phyloP scores from a whole-genome alignment of 352 stramenopile genomes.

The Phytophthora fragariae region DNA sequence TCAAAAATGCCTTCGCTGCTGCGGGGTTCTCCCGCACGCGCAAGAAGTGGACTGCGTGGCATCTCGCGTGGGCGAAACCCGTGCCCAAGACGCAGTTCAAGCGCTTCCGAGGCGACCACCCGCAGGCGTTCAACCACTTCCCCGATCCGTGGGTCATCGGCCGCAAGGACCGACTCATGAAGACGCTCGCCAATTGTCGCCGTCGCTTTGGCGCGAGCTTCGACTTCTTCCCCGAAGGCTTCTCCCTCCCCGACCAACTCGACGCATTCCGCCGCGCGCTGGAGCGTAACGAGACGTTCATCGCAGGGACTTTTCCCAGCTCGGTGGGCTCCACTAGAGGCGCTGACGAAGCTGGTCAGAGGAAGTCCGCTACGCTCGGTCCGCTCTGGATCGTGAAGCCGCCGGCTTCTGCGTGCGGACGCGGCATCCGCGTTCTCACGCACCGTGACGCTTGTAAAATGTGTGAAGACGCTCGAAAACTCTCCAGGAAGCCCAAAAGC shows the following conservation, averaged over 20 bases:
- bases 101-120: slow-evolving; percentile 50
- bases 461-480: slow-evolving; percentile 32
- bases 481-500: slow-evolving; percentile 25
- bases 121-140: slow-evolving; percentile 91
- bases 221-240: slow-evolving; percentile 87
- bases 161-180: slow-evolving; percentile 89
- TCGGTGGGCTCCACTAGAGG: slow-evolving; percentile 12
- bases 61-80: slow-evolving; percentile 79
- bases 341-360: slow-evolving; percentile 3
- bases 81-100: slow-evolving; percentile 70
- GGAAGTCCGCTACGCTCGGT: slow-evolving; percentile 1
- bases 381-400: slow-evolving; percentile 92
- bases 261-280: slow-evolving; percentile 61
- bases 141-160: slow-evolving; percentile 91
- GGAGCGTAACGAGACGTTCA: slow-evolving; percentile 48
- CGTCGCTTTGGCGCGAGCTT: slow-evolving; percentile 71
- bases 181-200: slow-evolving; percentile 69
- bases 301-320: slow-evolving; percentile 20
- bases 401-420: slow-evolving; percentile 83
- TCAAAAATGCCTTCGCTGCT: slow-evolving; percentile 91
- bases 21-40: slow-evolving; percentile 74
- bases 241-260: slow-evolving; percentile 80
- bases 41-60: slow-evolving; percentile 66
- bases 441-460: slow-evolving; percentile 40
- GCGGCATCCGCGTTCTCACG: slow-evolving; percentile 85